These are phyloP conservation scores for Ceratocystis huliohia DNA, from an alignment of 2,329 filamentous ascomycete species.

Conservation along the genomic window DNA sequence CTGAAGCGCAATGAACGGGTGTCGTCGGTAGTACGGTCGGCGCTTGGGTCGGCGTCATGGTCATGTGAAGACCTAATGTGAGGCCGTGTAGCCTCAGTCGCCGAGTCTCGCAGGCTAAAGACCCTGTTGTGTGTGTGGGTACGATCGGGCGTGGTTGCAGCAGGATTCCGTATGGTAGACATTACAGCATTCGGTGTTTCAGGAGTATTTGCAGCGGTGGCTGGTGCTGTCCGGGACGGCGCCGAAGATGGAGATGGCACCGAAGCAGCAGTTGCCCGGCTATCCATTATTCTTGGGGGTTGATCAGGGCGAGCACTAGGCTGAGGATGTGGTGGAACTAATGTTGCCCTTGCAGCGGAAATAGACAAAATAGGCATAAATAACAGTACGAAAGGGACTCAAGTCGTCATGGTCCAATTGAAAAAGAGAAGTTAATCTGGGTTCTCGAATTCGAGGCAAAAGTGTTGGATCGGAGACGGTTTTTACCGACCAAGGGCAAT, in stretches of 20 bases:
- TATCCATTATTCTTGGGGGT: not conserved
- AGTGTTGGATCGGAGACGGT: not conserved
- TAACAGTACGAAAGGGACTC: conserved; percentile 18
- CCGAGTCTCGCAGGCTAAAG: not conserved
- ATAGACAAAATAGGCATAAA: conserved; percentile 20
- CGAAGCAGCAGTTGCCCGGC: not conserved
- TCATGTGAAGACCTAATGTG: not conserved
- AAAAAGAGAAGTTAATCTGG: conserved; percentile 18
- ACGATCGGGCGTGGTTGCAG: not conserved
- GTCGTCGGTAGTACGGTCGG: not conserved
- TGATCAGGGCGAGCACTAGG: not conserved
- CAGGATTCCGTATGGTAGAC: too few relatives aligned
- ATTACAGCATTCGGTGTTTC: not conserved
- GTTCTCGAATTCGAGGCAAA: not conserved
- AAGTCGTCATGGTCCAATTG: conserved; percentile 19
- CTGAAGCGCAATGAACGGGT: not conserved
- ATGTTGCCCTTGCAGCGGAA: not conserved
- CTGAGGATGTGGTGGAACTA: not conserved
- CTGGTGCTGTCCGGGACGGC: not conserved
- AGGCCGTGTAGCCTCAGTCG: not conserved
- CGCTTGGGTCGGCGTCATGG: not conserved
- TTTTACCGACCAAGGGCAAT: not conserved
- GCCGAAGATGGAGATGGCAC: not conserved
- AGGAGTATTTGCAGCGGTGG: not conserved
- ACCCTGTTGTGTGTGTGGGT: not conserved